Base-by-base conservation (phyloP, 2,329 filamentous ascomycete genomes). In the Claviceps pazoutovae region DNA sequence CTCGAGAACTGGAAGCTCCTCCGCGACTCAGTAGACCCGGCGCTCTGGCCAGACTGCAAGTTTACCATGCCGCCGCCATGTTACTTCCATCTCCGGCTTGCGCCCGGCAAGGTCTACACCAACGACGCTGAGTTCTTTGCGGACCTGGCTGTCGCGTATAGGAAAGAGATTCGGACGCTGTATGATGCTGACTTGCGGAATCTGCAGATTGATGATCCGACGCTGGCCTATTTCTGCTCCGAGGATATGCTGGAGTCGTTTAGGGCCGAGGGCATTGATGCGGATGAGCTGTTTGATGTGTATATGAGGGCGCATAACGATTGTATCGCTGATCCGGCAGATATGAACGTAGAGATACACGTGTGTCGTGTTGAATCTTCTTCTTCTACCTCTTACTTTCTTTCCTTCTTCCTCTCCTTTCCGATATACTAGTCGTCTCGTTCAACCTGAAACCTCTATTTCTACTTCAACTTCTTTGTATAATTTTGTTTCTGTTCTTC, bases 301-400 rank as follows among this genome's bases (percentile, higher is more conserved):
- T 88, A 88, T 62, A 78, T 88, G 64, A 76, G 79, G 63, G 78
- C 84, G 58, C 86, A 88, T 72, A 88, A 88, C 62, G 80, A 84
- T 62, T 82, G 79, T 62, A 74, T 86, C 58, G 68, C 71, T 30
- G 71, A 73, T 56, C 82, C 83, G 0, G 66, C 70, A 5, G 83
- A 84, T 57, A 75, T 88, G 66, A 82, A 87, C 59, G 70, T 87
- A 2, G 84, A 84, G 16, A 76, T 88, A 11, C 85, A 88, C 64
- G 70, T 88, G 54, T 70, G 68, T 61, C 58, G 68, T 60, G 66
- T 62, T 66, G 36, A 51, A 58, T 52, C 14, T 7, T 41, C n/a
- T 30, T n/a, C n/a, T 26, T 39, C n/a, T 26, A 44, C 36, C 5
- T 50, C 39, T 82, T 6, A 21, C 23, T 7, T 8, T 34, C 21